Evolutionary conservation across 495 filamentous ascomycete genomes (phyloP), one percentile per base, ranked within the genome.

Genomic region (Neurospora tetrasperma): DNA sequence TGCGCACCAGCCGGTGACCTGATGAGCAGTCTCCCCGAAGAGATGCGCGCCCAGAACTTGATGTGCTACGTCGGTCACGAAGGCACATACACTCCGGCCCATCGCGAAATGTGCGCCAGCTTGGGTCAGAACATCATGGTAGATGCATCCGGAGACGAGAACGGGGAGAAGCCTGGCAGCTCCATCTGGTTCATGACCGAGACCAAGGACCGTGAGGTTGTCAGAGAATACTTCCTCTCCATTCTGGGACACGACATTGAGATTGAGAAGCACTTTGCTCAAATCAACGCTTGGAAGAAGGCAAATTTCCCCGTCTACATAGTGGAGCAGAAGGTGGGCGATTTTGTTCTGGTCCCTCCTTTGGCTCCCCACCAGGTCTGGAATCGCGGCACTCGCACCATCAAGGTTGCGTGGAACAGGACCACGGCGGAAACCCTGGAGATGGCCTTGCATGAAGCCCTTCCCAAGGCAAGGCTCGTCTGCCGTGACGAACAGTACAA

Each of bases 401-500:
- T 97, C 87, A 99, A 99, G 80, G 93, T 94, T 31, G 96, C 96
- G 7, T 99, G 96, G 96, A 99, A 99, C 80, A 86, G 96, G n/a
- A 97, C 92, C 0, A 98, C 94, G 0, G 92, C 92, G 5, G 93
- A 98, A 74, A 97, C 96, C 0, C 84, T 99, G 0, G 89, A 93
- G 70, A 83, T 96, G 82, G 95, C 95, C 0, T 81, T 99, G 35
- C 85, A 88, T 70, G 95, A 97, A 82, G 93, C 94, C 0, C 84
- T 99, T 4, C 93, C 93, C 1, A 91, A 93, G 73, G 92, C 95
- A 5, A 87, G 94, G 31, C 88, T 97, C 77, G 94, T 98, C 40
- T 98, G 96, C 78, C 93, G 96, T n/a, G 96, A 99, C 74, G 96
- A 99, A 77, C 93, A 97, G 79, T 99, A 99, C 85, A 99, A 98